Evolutionary conservation across 2,329 filamentous ascomycete genomes (phyloP).

Genomic region (Thelonectria blattea): DNA sequence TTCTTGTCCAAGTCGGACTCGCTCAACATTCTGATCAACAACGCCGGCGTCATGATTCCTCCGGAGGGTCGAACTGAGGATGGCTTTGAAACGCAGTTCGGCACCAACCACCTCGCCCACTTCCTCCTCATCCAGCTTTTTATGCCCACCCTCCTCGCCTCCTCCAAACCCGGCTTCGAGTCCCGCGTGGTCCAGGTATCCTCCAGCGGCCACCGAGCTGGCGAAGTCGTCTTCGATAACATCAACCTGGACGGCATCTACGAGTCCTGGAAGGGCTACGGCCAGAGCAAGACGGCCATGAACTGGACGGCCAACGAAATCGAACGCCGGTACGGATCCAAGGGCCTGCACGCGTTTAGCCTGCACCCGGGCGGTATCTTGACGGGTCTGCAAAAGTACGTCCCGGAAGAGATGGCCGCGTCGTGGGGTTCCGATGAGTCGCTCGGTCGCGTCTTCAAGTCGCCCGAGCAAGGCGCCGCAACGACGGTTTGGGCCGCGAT

Average conservation of each 20-base stretch:
- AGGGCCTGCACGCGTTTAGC: slow-evolving; percentile 43
- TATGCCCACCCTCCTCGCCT: slow-evolving; percentile 1
- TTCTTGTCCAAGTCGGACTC: slow-evolving; percentile 4
- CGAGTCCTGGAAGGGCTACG: slow-evolving; percentile 48
- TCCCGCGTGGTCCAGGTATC: slow-evolving; percentile 13
- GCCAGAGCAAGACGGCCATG: slow-evolving; percentile 57
- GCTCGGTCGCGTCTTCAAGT: background rate
- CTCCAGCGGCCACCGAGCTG: background rate
- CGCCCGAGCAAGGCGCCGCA: slow-evolving; percentile 11
- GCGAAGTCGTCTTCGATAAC: slow-evolving; percentile 2
- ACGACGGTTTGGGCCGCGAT: slow-evolving; percentile 19
- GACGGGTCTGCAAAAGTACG: slow-evolving; percentile 13
- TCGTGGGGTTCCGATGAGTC: background rate
- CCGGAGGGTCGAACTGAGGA: slow-evolving; percentile 19
- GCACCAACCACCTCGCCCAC: slow-evolving; percentile 27
- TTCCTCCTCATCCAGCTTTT: slow-evolving; percentile 23
- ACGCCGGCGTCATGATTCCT: slow-evolving; percentile 32
- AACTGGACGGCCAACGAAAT: slow-evolving; percentile 47
- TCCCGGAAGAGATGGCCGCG: background rate
- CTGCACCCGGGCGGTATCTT: slow-evolving; percentile 42
- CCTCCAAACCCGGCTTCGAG: background rate
- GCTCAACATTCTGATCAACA: slow-evolving; percentile 32
- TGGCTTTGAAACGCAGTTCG: slow-evolving; percentile 29
- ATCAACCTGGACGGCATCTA: slow-evolving; percentile 11
- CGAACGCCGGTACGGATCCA: slow-evolving; percentile 1